Conservation (phyloP, 129 eudicot species). For the Pittosporum tobira region DNA sequence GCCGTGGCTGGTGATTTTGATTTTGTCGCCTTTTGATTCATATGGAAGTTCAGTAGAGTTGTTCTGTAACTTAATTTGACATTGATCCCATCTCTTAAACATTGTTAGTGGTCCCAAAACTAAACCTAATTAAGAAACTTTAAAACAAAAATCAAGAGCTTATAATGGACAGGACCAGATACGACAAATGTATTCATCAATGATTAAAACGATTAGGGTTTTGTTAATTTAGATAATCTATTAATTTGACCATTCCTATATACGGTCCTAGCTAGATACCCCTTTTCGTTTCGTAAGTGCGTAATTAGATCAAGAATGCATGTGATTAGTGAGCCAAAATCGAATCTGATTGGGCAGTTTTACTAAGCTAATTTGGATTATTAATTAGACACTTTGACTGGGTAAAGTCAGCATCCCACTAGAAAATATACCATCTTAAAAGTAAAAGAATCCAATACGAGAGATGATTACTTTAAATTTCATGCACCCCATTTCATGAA, state of each 20-base stretch:
- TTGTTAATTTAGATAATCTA: conserved; percentile 1
- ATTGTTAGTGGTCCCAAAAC: not conserved
- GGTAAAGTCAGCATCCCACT: not conserved
- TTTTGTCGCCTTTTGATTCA: too few relatives aligned
- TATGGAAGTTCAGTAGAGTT: too few relatives aligned
- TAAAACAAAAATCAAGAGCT: not conserved
- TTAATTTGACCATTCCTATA: not conserved
- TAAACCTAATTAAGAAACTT: too few relatives aligned
- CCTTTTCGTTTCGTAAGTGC: not conserved
- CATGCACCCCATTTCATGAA: not conserved
- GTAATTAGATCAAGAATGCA: not conserved
- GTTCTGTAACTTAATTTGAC: too few relatives aligned
- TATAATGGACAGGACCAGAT: not conserved
- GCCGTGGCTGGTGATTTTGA: too few relatives aligned
- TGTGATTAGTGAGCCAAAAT: not conserved
- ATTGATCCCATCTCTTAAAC: not conserved
- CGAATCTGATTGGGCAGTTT: not conserved
- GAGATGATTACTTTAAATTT: too few relatives aligned
- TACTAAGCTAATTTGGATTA: not conserved
- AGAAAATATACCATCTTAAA: conserved; percentile 1
- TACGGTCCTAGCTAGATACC: not conserved
- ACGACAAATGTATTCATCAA: not conserved
- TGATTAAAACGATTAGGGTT: not conserved
- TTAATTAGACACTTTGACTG: not conserved
- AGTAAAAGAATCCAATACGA: not conserved